These are phyloP conservation scores for Calvatia gigantea DNA, from an alignment of 768 basidiomycete genomes.

Conservation along the genomic window DNA sequence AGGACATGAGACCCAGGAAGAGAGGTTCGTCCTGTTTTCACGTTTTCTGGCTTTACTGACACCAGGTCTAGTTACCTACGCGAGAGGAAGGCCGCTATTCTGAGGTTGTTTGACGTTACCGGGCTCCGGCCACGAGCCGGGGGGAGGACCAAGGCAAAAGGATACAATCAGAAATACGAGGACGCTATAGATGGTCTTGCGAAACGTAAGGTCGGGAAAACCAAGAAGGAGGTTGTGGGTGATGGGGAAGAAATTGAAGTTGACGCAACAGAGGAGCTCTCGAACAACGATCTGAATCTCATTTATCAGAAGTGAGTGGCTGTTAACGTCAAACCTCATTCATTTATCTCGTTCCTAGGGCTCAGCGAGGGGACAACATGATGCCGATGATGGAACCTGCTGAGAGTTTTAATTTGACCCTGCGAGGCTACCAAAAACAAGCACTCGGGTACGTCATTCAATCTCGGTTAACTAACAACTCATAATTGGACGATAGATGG, in stretches of 20 bases:
- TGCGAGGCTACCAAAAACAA: constrained; percentile 92
- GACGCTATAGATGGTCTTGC: constrained; percentile 40
- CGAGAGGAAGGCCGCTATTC: constrained; percentile 73
- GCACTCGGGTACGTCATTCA: constrained; percentile 59
- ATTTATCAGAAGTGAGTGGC: constrained; percentile 76
- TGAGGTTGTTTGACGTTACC: constrained; percentile 69
- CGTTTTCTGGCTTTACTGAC: background rate
- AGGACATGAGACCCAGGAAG: constrained; percentile 75
- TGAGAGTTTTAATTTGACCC: constrained; percentile 66
- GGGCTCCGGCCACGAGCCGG: constrained; percentile 63
- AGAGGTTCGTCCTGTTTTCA: constrained; percentile 40
- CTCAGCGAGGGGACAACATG: constrained; percentile 73
- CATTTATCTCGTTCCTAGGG: constrained; percentile 42
- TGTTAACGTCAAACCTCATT: background rate
- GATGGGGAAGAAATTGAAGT: constrained; percentile 82
- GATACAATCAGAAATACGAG: constrained; percentile 30
- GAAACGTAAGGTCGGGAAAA: constrained; percentile 37
- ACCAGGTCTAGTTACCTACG: constrained; percentile 45
- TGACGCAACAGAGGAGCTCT: constrained; percentile 79
- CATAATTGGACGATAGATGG: constrained; percentile 56
- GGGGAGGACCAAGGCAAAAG: constrained; percentile 30
- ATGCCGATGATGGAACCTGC: constrained; percentile 83
- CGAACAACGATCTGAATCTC: constrained; percentile 73
- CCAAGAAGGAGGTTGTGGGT: constrained; percentile 64
- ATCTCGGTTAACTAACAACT: background rate